Evolutionary conservation across 2,329 filamentous ascomycete genomes (phyloP).

Genomic region (Akanthomyces lecanii): DNA sequence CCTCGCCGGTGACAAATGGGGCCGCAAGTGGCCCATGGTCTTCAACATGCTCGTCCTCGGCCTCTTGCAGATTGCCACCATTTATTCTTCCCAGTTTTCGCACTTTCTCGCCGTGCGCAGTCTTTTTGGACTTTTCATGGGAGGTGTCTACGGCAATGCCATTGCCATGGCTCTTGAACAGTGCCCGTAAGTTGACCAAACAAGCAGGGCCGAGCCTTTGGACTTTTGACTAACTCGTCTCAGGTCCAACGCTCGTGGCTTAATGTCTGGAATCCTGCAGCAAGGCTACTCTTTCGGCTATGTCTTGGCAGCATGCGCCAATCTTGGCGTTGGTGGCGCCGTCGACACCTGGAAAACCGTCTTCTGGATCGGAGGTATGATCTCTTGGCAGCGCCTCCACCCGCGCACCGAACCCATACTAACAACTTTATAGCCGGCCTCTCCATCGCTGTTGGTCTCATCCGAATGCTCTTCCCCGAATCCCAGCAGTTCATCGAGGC

Average conservation of each 20-base stretch:
- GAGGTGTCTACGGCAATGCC: constrained; percentile 74
- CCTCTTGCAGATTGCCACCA: constrained; percentile 67
- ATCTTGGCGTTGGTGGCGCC: constrained; percentile 64
- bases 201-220: neutral
- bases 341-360: constrained; percentile 68
- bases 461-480: constrained; percentile 67
- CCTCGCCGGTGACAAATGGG: constrained; percentile 71
- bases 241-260: constrained; percentile 62
- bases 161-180: constrained; percentile 75
- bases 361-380: constrained; percentile 62
- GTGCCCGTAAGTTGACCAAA: constrained; percentile 50
- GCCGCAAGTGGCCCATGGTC: constrained; percentile 81
- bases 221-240: constrained; percentile 18
- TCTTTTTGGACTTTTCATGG: constrained; percentile 76
- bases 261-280: constrained; percentile 79
- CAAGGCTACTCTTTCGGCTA: constrained; percentile 80
- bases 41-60: constrained; percentile 71
- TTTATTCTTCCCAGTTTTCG: constrained; percentile 66
- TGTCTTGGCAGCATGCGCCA: constrained; percentile 70
- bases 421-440: constrained; percentile 46
- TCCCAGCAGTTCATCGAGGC: constrained; percentile 71
- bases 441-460: constrained; percentile 63
- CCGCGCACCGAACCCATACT: neutral
- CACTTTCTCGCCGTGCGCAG: constrained; percentile 72
- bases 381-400: constrained; percentile 13